phyloP scores from a whole-genome alignment of 2,329 filamentous ascomycete genomes.

The Amauroascus niger region DNA sequence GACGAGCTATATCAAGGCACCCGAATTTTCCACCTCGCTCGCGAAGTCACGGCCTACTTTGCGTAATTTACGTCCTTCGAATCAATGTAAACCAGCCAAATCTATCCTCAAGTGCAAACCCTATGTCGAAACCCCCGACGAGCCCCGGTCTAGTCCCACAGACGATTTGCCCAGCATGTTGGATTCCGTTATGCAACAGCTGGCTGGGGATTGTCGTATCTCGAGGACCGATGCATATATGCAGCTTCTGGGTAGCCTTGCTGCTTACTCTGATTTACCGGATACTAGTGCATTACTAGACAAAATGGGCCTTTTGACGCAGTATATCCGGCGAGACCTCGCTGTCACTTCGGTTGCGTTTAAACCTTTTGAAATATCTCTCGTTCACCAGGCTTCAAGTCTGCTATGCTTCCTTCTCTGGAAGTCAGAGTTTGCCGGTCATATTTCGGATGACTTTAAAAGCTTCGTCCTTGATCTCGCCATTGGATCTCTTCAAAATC shows the following conservation, averaged over 20 bases:
- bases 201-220: constrained; percentile 62
- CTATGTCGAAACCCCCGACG: constrained; percentile 36
- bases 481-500: constrained; percentile 62
- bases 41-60: constrained; percentile 35
- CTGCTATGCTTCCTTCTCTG: constrained; percentile 68
- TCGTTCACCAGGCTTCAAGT: constrained; percentile 68
- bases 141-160: constrained; percentile 40
- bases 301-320: constrained; percentile 66
- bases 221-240: constrained; percentile 78
- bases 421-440: constrained; percentile 58
- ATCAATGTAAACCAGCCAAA: constrained; percentile 50
- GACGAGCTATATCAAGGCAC: constrained; percentile 46
- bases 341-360: constrained; percentile 50
- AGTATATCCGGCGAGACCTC: constrained; percentile 78
- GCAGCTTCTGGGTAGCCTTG: constrained; percentile 64
- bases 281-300: constrained; percentile 61
- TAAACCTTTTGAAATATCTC: constrained; percentile 51
- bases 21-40: constrained; percentile 25
- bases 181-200: constrained; percentile 70
- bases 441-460: constrained; percentile 68
- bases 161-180: constrained; percentile 67
- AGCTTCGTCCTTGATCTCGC: constrained; percentile 71
- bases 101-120: constrained; percentile 69
- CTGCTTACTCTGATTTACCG: constrained; percentile 72
- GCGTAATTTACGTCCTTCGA: constrained; percentile 40